Percentiles rank a stretch among this genome's conserved stretches.
Conservation (phyloP, 805 yeast species). For the Maudiozyma pseudohumilis region DNA sequence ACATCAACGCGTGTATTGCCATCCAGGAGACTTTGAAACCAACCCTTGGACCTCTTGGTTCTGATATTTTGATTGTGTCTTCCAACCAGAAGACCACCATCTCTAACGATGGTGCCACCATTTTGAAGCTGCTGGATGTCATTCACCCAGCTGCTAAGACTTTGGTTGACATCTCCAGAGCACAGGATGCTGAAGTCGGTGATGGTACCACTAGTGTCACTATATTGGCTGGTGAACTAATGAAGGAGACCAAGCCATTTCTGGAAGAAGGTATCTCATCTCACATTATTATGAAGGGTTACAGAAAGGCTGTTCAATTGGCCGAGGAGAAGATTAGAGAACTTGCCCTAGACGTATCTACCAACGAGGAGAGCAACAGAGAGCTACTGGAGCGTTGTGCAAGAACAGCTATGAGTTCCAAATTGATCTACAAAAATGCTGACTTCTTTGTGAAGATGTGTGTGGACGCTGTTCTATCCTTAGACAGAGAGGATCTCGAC, state of each 20-base stretch:
- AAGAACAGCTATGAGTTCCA: constrained; percentile 94
- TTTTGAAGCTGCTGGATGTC: constrained; percentile 80
- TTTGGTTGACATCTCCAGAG: constrained; percentile 85
- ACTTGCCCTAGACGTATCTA: constrained; percentile 59
- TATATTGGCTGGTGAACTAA: constrained; percentile 84
- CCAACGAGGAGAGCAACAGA: constrained; percentile 42
- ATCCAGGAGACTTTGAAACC: constrained; percentile 92
- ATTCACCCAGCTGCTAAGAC: constrained; percentile 98
- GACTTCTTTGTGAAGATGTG: constrained; percentile 91
- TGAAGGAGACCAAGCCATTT: constrained; percentile 81
- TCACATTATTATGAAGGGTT: constrained; percentile 79
- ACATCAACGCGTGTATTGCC: constrained; percentile 94
- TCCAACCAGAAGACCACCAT: constrained; percentile 82
- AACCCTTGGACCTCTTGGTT: constrained; percentile 94
- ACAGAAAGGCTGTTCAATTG: constrained; percentile 66
- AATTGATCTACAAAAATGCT: constrained; percentile 78
- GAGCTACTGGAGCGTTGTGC: constrained; percentile 85
- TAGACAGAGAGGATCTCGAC: constrained; percentile 78
- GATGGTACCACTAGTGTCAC: constrained; percentile 98
- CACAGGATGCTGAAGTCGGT: constrained; percentile 97
- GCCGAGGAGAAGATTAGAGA: constrained; percentile 68
- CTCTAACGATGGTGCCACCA: constrained; percentile 98
- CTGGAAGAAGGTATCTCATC: constrained; percentile 96
- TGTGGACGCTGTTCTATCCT: constrained; percentile 84
- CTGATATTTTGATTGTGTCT: constrained; percentile 84